Base-by-base conservation (phyloP, 2,329 filamentous ascomycete genomes). In the Metarhizium brunneum region DNA sequence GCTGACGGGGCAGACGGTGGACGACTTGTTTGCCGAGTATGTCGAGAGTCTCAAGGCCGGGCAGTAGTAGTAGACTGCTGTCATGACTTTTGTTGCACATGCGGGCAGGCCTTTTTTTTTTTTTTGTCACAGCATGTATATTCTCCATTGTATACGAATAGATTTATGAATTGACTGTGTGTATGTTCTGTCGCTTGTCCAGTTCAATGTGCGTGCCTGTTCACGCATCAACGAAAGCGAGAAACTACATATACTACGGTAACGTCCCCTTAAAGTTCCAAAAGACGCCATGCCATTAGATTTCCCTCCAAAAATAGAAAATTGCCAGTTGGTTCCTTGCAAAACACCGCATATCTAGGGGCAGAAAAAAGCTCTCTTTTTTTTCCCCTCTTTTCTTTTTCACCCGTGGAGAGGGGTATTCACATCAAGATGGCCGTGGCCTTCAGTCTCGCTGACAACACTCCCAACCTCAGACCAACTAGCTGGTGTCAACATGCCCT, bases 21-120 rank as follows among this genome's bases (percentile, higher is more conserved):
- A 80, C 48, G 75, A 85, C 59, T 72, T 96, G 35, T 96, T 90
- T 87, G 73, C 76, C 20, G 84, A 89, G 58, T 96, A 96, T 71
- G 77, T 68, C 6, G 64, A 71, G 35, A 64, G 62, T 30, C 48
- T 70, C 11, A 58, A 62, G 35, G 47, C 30, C 25, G 2, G 18
- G 40, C 42, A 20, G 30, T 38, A 20, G 29, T 25, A 25, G 40
- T 18, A 45, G 18, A 14, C 42, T 45, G 18, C 7, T 6, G 25
- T 25, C 32, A 35, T 11, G 32, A 35, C 32, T 25, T 25, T 25
- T 25, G 25, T 25, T 43, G 11, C 40, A 16, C n/a, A 43, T 43
- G 3, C 25, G 25, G 25, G 25, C 25, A 3, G 25, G 25, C 25
- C 25, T 25, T 25, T 4, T 25, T 25, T 25, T 25, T 25, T 25